A percentile compares a stretch with the other conserved stretches of the same genome.
Conservation (phyloP, 2,329 filamentous ascomycete species). For the Nigrospora osmanthi region DNA sequence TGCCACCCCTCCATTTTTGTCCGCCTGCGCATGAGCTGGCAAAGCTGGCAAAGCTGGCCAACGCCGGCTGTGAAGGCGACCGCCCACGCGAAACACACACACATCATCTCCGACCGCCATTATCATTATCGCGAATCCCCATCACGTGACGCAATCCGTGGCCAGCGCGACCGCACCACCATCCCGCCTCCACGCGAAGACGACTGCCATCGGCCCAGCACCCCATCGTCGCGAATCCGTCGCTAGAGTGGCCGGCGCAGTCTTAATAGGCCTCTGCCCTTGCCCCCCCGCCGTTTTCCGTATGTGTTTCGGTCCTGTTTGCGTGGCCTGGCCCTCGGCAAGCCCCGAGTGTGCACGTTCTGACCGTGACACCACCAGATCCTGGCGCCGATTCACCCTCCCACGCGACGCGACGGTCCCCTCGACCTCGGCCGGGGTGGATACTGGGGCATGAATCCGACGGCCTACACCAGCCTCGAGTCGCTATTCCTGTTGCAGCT, state of each 20-base stretch:
- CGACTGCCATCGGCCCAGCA: neutral
- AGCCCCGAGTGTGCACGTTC: constrained; percentile 4
- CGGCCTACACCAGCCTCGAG: constrained; percentile 77
- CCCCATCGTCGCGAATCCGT: constrained; percentile 7
- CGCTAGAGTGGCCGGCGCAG: constrained; percentile 15
- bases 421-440: constrained; percentile 49
- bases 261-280: constrained; percentile 11
- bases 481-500: constrained; percentile 79
- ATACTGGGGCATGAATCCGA: constrained; percentile 46
- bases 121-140: too few species aligned
- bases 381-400: constrained; percentile 49
- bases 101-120: too few species aligned
- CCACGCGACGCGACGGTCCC: constrained; percentile 44
- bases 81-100: too few species aligned
- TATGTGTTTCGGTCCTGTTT: constrained; percentile 15
- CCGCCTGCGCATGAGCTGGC: too few species aligned
- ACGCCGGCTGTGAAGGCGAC: too few species aligned
- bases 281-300: constrained; percentile 8
- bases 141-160: too few species aligned
- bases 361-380: constrained; percentile 20
- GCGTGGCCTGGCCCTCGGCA: constrained; percentile 4
- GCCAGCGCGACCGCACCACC: too few species aligned
- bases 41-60: too few species aligned
- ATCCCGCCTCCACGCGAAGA: neutral
- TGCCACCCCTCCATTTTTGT: too few species aligned